These are phyloP conservation scores for Vitis amurensis DNA, from an alignment of 164 flowering plant genomes.

Conservation along the genomic window DNA sequence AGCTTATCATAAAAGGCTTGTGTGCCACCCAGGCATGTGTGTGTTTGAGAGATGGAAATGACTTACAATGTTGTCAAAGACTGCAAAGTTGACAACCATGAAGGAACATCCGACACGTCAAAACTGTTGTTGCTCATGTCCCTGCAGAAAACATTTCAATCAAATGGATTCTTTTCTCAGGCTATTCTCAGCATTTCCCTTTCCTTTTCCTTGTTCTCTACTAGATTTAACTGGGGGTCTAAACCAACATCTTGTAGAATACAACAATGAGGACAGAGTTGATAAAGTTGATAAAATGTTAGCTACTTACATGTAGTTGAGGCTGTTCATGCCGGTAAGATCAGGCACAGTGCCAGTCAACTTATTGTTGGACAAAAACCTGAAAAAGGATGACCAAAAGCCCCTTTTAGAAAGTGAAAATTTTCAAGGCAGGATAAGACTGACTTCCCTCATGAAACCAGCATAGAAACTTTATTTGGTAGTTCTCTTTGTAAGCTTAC, in stretches of 20 bases:
- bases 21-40: too few relatives aligned
- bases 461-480: not conserved
- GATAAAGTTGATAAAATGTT: not conserved
- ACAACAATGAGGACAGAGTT: too few relatives aligned
- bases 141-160: slow-evolving; percentile 32
- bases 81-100: slow-evolving; percentile 46
- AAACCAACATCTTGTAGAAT: too few relatives aligned
- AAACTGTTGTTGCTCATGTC: slow-evolving; percentile 66
- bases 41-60: slow-evolving; percentile 12
- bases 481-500: slow-evolving; percentile 32
- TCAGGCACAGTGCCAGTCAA: slow-evolving; percentile 55
- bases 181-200: too few relatives aligned
- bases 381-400: slow-evolving; percentile 15
- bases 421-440: not conserved
- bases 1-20: too few relatives aligned
- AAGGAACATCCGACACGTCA: slow-evolving; percentile 40
- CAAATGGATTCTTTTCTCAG: not conserved
- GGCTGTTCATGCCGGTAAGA: slow-evolving; percentile 52
- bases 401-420: not conserved
- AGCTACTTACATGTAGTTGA: slow-evolving; percentile 50
- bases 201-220: too few relatives aligned
- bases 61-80: slow-evolving; percentile 60
- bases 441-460: not conserved
- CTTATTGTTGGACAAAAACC: slow-evolving; percentile 54
- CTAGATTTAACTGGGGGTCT: too few relatives aligned